A percentile compares a stretch with the other conserved stretches of the same genome.
Conservation (phyloP, 164 flowering plant species). For the Kalanchoe fedtschenkoi region DNA sequence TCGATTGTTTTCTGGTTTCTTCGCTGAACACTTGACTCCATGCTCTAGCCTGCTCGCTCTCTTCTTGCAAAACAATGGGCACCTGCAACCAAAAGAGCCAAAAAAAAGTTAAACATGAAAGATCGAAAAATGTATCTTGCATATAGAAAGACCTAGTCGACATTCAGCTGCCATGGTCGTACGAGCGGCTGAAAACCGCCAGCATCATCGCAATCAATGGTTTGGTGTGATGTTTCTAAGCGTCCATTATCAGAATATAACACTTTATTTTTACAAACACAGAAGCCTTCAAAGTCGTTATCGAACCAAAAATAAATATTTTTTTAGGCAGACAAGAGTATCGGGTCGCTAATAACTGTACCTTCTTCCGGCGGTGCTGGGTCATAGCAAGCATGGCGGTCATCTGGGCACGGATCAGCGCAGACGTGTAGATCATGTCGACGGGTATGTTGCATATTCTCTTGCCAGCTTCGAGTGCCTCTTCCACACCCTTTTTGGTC, state of each 20-base stretch:
- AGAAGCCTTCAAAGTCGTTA: background rate
- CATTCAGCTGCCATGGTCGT: too few species aligned
- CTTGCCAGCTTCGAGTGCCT: conserved; percentile 96
- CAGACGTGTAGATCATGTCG: conserved; percentile 85
- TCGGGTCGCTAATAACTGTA: conserved; percentile 10
- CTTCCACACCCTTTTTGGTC: conserved; percentile 85
- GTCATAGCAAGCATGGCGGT: conserved; percentile 99
- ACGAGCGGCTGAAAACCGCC: too few species aligned
- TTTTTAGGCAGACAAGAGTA: background rate
- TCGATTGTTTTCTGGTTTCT: conserved; percentile 76
- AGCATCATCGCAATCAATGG: too few species aligned
- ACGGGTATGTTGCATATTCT: conserved; percentile 94
- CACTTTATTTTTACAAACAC: background rate
- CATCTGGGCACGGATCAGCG: conserved; percentile 95
- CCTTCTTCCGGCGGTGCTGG: conserved; percentile 93
- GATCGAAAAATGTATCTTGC: too few species aligned
- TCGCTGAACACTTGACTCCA: conserved; percentile 92
- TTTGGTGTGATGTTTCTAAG: background rate
- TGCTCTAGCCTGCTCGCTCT: conserved; percentile 63
- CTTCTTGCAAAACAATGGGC: conserved; percentile 76
- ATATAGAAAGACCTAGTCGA: too few species aligned
- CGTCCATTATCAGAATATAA: background rate
- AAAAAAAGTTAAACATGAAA: too few species aligned
- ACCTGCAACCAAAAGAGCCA: conserved; percentile 49
- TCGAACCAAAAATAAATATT: background rate